Percentiles rank a stretch among this genome's conserved stretches.
Evolutionary conservation across 2,329 filamentous ascomycete genomes (phyloP).

Genomic region (Geosmithia putterillii): DNA sequence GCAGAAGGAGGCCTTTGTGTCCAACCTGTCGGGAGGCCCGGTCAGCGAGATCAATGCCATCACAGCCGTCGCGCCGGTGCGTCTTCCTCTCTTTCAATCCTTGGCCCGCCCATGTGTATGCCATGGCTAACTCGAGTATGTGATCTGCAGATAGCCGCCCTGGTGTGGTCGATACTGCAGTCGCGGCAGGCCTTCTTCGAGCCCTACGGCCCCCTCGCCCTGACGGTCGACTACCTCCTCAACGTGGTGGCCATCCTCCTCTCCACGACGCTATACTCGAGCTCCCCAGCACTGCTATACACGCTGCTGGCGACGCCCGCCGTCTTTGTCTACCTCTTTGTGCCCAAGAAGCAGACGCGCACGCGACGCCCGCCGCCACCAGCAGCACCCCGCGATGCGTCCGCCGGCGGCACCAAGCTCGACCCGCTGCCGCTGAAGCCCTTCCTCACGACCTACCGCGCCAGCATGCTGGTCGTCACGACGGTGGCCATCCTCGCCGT

Average conservation of each 20-base stretch:
- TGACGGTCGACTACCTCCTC: conserved; percentile 73
- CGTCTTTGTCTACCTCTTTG: conserved; percentile 44
- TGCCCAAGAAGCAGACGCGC: conserved; percentile 21
- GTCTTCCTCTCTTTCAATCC: conserved; percentile 3
- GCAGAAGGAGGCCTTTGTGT: conserved; percentile 91
- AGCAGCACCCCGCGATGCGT: conserved; percentile 35
- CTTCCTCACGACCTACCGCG: conserved; percentile 85
- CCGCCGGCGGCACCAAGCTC: conserved; percentile 12
- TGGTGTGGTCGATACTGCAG: conserved; percentile 85
- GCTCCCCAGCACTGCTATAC: conserved; percentile 60
- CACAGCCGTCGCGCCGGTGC: conserved; percentile 73
- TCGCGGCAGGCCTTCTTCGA: conserved; percentile 74
- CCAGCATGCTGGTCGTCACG: conserved; percentile 82
- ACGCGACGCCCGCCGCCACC: conserved; percentile 9
- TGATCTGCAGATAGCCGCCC: conserved; percentile 62
- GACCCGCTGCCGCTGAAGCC: conserved; percentile 65
- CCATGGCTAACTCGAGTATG: not conserved
- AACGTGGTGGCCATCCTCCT: conserved; percentile 75
- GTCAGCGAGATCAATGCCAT: conserved; percentile 81
- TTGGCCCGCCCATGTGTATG: not conserved
- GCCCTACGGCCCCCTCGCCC: conserved; percentile 55
- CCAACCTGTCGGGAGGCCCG: conserved; percentile 72
- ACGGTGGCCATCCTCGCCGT: conserved; percentile 91
- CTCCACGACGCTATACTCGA: conserved; percentile 74
- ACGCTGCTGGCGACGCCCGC: conserved; percentile 63